Base-by-base conservation (phyloP, 2,329 filamentous ascomycete genomes). In the Reticulascus tulasneorum region DNA sequence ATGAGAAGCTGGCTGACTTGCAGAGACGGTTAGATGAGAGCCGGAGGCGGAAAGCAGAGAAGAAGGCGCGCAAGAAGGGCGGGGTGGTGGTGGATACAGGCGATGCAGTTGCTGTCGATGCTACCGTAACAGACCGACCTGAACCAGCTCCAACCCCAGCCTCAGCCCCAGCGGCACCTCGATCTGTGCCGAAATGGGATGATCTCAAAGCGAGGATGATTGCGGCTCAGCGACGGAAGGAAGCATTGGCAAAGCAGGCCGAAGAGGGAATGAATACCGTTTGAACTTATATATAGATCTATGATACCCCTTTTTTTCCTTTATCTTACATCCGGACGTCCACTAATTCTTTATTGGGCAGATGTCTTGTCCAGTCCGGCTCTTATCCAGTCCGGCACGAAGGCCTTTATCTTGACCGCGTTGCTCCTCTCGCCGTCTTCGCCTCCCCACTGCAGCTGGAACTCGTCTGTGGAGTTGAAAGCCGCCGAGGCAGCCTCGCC, bases 371-470 rank as follows among this genome's bases (percentile, higher is more conserved):
- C 55, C 29, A 77, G 47, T 11, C 62, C 62, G 15, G 50, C 48
- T 35, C 69, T 63, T 54, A 80, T 37, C 91, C 91, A 97, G 25
- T 79, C 69, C 1, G 90, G 89, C 49, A 96, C 81, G 60, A 95
- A 85, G 1, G 91, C 87, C 66, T 85, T 89, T 23, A 89, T 46
- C 76, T 69, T 77, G 35, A 74, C 55, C 36, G 27, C 46, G 53
- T 48, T 52, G 37, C 28, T 67, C 68, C 18, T 67, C 66, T 29
- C 20, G 7, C 10, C 26, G 15, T 38, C 44, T 4, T 28, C 40
- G 5, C 26, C 44, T 16, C 35, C 41, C 44, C 41, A 45, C 23
- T 45, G 37, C 22, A 46, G 21, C 29, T 38, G 19, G 32, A 46
- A 46, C 21, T 46, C 44, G 23, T 24, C 60, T 63, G 67, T 69